These are phyloP conservation scores for Vigna angularis DNA, from an alignment of 306 rosid species.

Conservation along the genomic window DNA sequence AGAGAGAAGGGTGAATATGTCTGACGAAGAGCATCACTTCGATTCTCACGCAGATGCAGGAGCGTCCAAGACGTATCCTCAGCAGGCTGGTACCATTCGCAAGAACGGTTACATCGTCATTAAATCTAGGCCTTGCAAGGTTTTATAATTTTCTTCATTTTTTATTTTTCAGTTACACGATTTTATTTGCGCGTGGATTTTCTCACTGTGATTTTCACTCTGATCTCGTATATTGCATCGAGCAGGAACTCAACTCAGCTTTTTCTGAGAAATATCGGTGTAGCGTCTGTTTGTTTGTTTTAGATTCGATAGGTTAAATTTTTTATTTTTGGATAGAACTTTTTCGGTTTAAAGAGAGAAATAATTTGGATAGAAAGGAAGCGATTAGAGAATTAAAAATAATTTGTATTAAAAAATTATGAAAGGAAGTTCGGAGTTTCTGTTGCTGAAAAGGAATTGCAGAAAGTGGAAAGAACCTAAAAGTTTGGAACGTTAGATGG, in stretches of 20 bases:
- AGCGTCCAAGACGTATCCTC: conserved; percentile 75
- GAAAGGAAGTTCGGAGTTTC: not conserved
- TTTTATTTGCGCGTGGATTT: not conserved
- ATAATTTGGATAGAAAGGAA: not conserved
- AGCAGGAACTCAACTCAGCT: not conserved
- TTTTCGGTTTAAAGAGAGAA: not conserved
- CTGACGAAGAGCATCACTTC: conserved; percentile 80
- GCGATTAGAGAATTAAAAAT: not conserved
- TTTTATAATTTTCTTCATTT: not conserved
- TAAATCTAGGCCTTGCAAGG: conserved; percentile 80
- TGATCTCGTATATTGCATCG: not conserved
- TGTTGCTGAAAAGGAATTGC: not conserved
- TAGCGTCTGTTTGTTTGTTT: not conserved
- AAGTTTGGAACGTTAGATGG: not conserved
- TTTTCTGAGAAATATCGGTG: not conserved
- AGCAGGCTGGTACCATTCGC: conserved; percentile 77
- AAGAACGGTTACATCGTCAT: conserved; percentile 76
- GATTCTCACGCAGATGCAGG: conserved; percentile 77
- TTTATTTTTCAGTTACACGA: not conserved
- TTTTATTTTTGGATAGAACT: not conserved
- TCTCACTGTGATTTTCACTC: not conserved
- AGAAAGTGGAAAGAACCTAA: not conserved
- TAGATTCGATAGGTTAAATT: not conserved
- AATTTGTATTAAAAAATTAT: not conserved
- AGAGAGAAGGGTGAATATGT: conserved; percentile 44